A percentile compares a stretch with the other conserved stretches of the same genome.
phyloP scores from a whole-genome alignment of 345 rosid genomes.

The Acer yangbiense region DNA sequence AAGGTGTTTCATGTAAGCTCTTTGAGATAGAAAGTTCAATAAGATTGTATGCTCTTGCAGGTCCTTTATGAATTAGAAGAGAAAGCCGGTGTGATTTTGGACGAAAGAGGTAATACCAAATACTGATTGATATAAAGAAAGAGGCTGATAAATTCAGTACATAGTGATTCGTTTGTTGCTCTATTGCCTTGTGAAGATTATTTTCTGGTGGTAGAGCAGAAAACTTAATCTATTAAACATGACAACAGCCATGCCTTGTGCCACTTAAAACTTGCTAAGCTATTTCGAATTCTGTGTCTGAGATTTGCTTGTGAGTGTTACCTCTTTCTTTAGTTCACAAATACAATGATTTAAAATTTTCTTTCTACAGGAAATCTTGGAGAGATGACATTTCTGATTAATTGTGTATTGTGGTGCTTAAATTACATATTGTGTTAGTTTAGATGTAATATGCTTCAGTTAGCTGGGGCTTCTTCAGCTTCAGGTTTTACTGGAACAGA shows the following conservation, averaged over 20 bases:
- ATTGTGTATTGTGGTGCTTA: not conserved
- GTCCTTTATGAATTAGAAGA: conserved; percentile 89
- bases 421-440: not conserved
- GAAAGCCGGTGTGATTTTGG: conserved; percentile 82
- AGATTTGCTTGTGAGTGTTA: not conserved
- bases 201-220: not conserved
- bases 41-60: conserved; percentile 39
- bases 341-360: not conserved
- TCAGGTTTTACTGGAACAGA: too few species aligned
- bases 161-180: not conserved
- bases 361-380: not conserved
- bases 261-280: not conserved
- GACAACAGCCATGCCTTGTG: not conserved
- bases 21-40: conserved; percentile 6
- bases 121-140: not conserved
- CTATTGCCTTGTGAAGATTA: not conserved
- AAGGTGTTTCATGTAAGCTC: not conserved
- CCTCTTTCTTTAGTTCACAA: too few species aligned
- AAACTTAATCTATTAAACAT: not conserved
- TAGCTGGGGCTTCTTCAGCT: not conserved
- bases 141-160: not conserved
- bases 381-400: not conserved
- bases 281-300: not conserved
- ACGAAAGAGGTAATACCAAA: conserved; percentile 75
- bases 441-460: not conserved